Base-by-base conservation (phyloP, 139 green algal species). In the Haematococcus lacustris region DNA sequence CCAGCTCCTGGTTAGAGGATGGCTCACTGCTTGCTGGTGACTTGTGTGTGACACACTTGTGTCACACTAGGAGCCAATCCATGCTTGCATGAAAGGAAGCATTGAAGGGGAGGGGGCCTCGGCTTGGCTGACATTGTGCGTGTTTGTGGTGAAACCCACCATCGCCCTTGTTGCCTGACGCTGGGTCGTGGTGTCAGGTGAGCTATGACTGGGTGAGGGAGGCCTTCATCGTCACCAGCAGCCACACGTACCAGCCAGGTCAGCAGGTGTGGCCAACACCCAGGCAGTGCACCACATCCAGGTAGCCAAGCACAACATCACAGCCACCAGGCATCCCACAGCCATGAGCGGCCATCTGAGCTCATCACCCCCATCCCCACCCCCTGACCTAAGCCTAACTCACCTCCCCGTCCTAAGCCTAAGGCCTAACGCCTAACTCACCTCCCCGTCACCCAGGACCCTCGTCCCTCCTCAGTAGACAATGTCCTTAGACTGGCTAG, bases 301-400 rank as follows among this genome's bases (percentile, higher is more conserved):
- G 28, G 28, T 35, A 66, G 30, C 9, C 21, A 28, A 66, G 30
- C 21, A 34, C 9, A 66, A 17, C 21, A 66, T 13, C 13, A 66
- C 21, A 21, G 17, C 21, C 28, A 34, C 59, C 9, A 66, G 30
- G 30, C 21, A 6, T 35, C 21, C 59, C 59, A 66, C 59, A 34
- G 59, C 73, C 33, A 78, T n/a, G n/a, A n/a, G n/a, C n/a, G n/a
- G n/a, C n/a, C n/a, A n/a, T n/a, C n/a, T n/a, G n/a, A n/a, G n/a
- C n/a, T n/a, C n/a, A n/a, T n/a, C n/a, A n/a, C n/a, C 73, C 47
- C 43, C 72, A 78, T 39, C 73, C 47, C 43, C 72, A 78, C 53
- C 73, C 73, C 38, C 64, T 74, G 37, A 25, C 57, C 5, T 9
- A 64, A 35, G 57, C 57, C 28, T 30, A 33, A 33, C 57, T 5